Conservation (phyloP, 257 asterid species). For the Sherardia arvensis region DNA sequence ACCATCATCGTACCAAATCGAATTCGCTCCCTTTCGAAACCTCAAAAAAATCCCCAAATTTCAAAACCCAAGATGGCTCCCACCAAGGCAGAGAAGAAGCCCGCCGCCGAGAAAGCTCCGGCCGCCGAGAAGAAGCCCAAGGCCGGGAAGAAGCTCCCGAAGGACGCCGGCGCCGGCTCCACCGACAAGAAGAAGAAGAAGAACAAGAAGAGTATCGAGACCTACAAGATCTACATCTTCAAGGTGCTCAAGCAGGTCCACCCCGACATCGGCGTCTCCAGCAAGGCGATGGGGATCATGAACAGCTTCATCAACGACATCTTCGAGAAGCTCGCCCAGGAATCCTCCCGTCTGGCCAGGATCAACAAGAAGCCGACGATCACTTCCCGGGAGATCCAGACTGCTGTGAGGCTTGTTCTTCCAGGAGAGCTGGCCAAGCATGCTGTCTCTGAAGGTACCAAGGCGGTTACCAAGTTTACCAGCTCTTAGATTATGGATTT, state of each 20-base stretch:
- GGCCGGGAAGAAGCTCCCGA: conserved; percentile 64
- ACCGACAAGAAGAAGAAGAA: conserved; percentile 61
- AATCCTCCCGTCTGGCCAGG: conserved; percentile 44
- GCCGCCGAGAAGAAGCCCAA: conserved; percentile 63
- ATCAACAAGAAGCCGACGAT: conserved; percentile 60
- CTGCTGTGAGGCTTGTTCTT: conserved; percentile 42
- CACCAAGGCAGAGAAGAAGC: conserved; percentile 31
- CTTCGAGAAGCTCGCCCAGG: conserved; percentile 55
- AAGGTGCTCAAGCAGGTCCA: conserved; percentile 62
- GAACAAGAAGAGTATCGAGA: conserved; percentile 43
- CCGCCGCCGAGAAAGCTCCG: conserved; percentile 41
- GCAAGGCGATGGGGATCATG: conserved; percentile 71
- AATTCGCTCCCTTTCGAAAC: too few species aligned
- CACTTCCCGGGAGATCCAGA: conserved; percentile 47
- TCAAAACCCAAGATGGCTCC: conserved; percentile 36
- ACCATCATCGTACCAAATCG: not conserved
- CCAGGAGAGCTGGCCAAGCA: conserved; percentile 62
- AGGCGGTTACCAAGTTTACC: conserved; percentile 58
- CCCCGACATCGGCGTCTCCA: conserved; percentile 50
- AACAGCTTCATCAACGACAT: conserved; percentile 42
- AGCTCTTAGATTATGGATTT: conserved; percentile 25
- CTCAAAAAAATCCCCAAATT: not conserved
- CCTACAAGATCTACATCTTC: conserved; percentile 65
- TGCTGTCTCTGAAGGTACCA: conserved; percentile 57
- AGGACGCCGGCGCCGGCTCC: conserved; percentile 37